Conservation (phyloP, 2,329 filamentous ascomycete species). For the Fusarium longipes region DNA sequence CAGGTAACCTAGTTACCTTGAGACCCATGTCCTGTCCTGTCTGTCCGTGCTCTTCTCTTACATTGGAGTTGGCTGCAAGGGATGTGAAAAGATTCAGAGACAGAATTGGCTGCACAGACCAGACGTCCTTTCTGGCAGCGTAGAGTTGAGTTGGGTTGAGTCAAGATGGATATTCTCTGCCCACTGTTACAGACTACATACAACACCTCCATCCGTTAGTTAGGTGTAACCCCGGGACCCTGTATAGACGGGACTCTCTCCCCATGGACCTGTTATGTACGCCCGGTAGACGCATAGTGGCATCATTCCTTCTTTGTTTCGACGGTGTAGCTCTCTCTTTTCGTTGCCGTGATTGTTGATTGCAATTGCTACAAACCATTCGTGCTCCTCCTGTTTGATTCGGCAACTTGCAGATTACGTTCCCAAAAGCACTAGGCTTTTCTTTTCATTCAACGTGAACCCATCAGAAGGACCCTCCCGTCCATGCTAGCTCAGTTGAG, state of each 20-base stretch:
- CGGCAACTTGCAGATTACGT: slow-evolving; percentile 13
- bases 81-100: slow-evolving; percentile 28
- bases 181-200: neutral
- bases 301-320: slow-evolving; percentile 26
- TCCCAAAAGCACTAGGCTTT: no score
- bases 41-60: slow-evolving; percentile 30
- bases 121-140: slow-evolving; percentile 19
- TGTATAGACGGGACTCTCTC: neutral
- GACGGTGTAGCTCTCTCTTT: slow-evolving; percentile 25
- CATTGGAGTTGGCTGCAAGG: slow-evolving; percentile 26
- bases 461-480: neutral
- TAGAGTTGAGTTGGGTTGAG: slow-evolving; percentile 1
- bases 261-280: slow-evolving; percentile 1
- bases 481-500: slow-evolving; percentile 7
- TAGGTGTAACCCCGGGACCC: neutral
- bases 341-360: neutral
- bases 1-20: slow-evolving; percentile 1
- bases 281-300: slow-evolving; percentile 32
- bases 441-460: slow-evolving; percentile 9
- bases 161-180: neutral
- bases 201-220: neutral
- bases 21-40: slow-evolving; percentile 20
- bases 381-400: slow-evolving; percentile 3
- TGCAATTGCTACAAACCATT: neutral
- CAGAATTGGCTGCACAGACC: slow-evolving; percentile 36